Evolutionary conservation across 352 stramenopile species (phyloP).

Genomic region (Phytophthora hybrid): DNA sequence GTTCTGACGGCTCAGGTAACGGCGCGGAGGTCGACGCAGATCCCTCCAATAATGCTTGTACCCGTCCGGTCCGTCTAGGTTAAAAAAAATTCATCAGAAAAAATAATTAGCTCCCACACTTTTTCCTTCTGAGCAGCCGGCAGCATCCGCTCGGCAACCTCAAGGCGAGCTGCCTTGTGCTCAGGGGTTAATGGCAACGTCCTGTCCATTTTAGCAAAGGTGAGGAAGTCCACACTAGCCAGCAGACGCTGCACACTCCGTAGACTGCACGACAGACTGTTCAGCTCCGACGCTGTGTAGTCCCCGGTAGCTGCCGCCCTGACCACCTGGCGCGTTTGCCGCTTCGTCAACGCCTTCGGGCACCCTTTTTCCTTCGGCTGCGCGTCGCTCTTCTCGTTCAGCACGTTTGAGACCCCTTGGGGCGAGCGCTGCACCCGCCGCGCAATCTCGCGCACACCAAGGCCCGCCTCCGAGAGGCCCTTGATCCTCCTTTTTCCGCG

Average conservation of each 20-base stretch:
- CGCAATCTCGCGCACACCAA: neutral
- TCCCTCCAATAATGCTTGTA: conserved; percentile 10
- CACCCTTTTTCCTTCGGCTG: neutral
- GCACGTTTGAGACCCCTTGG: neutral
- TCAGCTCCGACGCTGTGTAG: neutral
- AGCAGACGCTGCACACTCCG: neutral
- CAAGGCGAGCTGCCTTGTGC: conserved; percentile 24
- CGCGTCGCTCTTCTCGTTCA: neutral
- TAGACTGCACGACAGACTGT: neutral
- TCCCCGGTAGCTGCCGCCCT: too few relatives aligned
- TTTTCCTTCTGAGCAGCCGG: conserved; percentile 6
- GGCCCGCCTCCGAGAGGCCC: neutral
- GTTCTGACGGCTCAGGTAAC: conserved; percentile 20
- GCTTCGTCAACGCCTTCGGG: neutral
- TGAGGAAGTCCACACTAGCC: conserved; percentile 1
- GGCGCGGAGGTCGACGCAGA: conserved; percentile 1
- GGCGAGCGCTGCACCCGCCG: neutral
- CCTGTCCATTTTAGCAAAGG: conserved; percentile 7
- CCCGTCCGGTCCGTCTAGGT: conserved; percentile 29
- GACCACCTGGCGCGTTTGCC: too few relatives aligned
- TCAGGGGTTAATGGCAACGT: conserved; percentile 12
- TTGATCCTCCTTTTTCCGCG: neutral
- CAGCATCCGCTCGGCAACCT: conserved; percentile 14
- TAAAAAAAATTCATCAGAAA: conserved; percentile 32
- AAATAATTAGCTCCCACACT: conserved; percentile 14